phyloP scores from a whole-genome alignment of 2,329 filamentous ascomycete genomes.

The Periconia macrospinosa region DNA sequence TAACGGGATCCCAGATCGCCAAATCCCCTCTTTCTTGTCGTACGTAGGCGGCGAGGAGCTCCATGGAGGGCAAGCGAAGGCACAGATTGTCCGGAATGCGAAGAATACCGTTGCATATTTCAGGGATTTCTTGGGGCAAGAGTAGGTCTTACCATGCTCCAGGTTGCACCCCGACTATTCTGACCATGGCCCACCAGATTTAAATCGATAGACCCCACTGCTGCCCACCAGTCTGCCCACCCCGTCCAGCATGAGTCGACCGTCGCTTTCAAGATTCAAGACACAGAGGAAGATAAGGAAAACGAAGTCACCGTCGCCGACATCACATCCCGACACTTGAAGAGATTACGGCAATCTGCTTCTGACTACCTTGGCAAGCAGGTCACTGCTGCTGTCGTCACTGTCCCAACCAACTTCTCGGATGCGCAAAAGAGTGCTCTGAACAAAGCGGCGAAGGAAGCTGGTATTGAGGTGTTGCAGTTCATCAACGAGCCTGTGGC shows the following conservation, averaged over 20 bases:
- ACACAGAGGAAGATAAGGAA: constrained; percentile 58
- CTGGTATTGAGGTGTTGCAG: constrained; percentile 87
- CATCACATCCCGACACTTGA: constrained; percentile 80
- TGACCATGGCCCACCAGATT: constrained; percentile 54
- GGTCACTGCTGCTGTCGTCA: constrained; percentile 92
- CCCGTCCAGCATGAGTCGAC: constrained; percentile 72
- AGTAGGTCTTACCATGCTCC: constrained; percentile 58
- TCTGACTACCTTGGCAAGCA: constrained; percentile 90
- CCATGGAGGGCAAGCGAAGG: constrained; percentile 92
- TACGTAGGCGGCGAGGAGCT: constrained; percentile 97
- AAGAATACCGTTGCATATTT: constrained; percentile 95
- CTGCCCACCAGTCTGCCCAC: constrained; percentile 91
- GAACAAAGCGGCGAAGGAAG: constrained; percentile 73
- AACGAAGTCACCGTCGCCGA: constrained; percentile 78
- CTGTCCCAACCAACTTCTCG: constrained; percentile 89
- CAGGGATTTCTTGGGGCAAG: constrained; percentile 91
- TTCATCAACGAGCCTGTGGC: constrained; percentile 90
- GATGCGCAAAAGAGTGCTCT: constrained; percentile 85
- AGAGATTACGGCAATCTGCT: constrained; percentile 78
- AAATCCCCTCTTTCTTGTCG: constrained; percentile 92
- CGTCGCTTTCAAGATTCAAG: constrained; percentile 81
- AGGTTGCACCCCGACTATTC: constrained; percentile 19
- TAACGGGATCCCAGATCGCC: constrained; percentile 68
- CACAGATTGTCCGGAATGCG: constrained; percentile 87
- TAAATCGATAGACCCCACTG: constrained; percentile 94